Percentiles rank a stretch among this genome's conserved stretches.
These are phyloP conservation scores for Ceratocystis eucalypticola DNA, from an alignment of 2,329 filamentous ascomycete genomes.

Conservation along the genomic window DNA sequence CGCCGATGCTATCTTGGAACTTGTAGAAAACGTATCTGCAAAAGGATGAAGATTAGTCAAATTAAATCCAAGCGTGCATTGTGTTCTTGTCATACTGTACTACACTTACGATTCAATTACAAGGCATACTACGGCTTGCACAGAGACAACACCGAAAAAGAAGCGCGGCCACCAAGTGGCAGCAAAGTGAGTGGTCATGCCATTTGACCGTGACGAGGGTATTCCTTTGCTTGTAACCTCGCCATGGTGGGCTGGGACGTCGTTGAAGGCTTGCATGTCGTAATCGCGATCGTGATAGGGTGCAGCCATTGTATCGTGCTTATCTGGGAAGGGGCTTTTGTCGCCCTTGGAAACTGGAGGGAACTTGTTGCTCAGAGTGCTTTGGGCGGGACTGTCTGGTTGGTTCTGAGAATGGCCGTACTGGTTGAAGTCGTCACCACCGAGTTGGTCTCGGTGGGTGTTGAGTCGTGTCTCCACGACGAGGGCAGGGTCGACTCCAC, in stretches of 20 bases:
- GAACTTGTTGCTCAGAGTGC: conserved; percentile 15
- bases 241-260: conserved; percentile 6
- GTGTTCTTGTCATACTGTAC: too few species aligned
- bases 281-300: conserved; percentile 13
- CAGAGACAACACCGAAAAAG: conserved; percentile 59
- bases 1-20: conserved; percentile 54
- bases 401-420: conserved; percentile 18
- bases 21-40: conserved; percentile 74
- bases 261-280: conserved; percentile 13
- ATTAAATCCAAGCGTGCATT: background rate
- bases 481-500: conserved; percentile 18
- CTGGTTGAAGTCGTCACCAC: conserved; percentile 20
- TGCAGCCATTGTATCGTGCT: conserved; percentile 11
- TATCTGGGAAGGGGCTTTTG: conserved; percentile 14
- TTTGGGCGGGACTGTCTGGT: conserved; percentile 18
- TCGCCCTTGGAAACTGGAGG: conserved; percentile 9
- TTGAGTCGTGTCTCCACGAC: conserved; percentile 19
- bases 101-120: conserved; percentile 68
- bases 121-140: conserved; percentile 70
- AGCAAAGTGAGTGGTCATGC: conserved; percentile 51
- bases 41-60: background rate
- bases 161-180: conserved; percentile 77
- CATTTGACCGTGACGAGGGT: conserved; percentile 9
- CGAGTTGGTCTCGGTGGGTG: conserved; percentile 19
- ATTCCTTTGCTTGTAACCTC: background rate